Conservation (phyloP, 2,329 filamentous ascomycete genomes). For the Arachnomyces sp. region DNA sequence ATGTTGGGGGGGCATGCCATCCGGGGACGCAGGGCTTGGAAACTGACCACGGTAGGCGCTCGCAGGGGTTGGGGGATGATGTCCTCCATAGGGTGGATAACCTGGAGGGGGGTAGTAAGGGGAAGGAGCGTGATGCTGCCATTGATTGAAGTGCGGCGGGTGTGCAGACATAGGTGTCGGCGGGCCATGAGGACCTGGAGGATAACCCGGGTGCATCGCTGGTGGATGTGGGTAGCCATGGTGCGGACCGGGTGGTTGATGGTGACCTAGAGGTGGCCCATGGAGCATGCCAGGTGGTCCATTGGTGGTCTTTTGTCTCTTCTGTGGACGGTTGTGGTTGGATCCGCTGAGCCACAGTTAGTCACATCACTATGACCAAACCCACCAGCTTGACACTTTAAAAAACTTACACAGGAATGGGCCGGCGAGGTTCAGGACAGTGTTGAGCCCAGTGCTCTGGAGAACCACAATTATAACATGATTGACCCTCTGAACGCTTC, state of each 20-base stretch:
- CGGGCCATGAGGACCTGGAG: slow-evolving; percentile 11
- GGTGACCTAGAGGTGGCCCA: slow-evolving; percentile 16
- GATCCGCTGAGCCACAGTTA: slow-evolving; percentile 6
- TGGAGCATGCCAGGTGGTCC: slow-evolving; percentile 6
- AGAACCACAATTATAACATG: slow-evolving; percentile 29
- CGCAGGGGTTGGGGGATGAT: slow-evolving; percentile 13
- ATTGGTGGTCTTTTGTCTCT: slow-evolving; percentile 19
- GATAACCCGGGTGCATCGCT: slow-evolving; percentile 9
- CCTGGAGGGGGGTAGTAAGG: slow-evolving; percentile 13
- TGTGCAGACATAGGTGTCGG: slow-evolving; percentile 15
- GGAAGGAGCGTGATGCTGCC: slow-evolving; percentile 14
- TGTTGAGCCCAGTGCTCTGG: slow-evolving; percentile 25
- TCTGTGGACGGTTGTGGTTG: slow-evolving; percentile 16
- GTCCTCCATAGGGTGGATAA: slow-evolving; percentile 17
- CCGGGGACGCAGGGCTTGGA: slow-evolving; percentile 8
- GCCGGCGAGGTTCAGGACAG: slow-evolving; percentile 25
- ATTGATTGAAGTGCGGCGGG: slow-evolving; percentile 12
- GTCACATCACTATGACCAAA: neutral
- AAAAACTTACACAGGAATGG: slow-evolving; percentile 23
- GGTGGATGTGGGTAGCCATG: slow-evolving; percentile 15
- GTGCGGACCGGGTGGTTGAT: slow-evolving; percentile 12
- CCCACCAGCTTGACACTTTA: no score
- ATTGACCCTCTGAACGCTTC: slow-evolving; percentile 12
- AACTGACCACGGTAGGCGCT: slow-evolving; percentile 14
- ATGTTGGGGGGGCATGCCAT: slow-evolving; percentile 8